Conservation (phyloP, 2,329 filamentous ascomycete species). For the Pseudocercospora ulei region DNA sequence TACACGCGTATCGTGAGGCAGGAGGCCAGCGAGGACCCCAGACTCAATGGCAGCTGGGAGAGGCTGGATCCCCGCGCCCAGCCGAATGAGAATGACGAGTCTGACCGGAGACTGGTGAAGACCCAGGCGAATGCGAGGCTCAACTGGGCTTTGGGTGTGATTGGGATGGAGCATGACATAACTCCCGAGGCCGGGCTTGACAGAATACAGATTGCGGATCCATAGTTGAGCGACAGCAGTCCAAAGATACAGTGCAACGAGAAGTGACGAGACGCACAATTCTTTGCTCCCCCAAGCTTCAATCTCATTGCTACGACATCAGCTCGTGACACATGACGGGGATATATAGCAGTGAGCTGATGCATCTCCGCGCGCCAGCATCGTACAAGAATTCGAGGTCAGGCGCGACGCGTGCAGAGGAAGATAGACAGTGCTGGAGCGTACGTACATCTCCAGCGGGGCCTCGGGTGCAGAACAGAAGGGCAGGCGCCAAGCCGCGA, state of each 20-base stretch:
- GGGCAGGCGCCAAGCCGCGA: neutral
- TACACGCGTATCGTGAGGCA: slow-evolving; percentile 46
- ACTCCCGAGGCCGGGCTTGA: too few species aligned
- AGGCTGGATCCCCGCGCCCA: slow-evolving; percentile 25
- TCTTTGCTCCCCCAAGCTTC: too few species aligned
- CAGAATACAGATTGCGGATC: slow-evolving; percentile 14
- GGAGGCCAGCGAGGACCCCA: slow-evolving; percentile 27
- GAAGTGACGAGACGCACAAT: too few species aligned
- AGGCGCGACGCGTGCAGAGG: neutral
- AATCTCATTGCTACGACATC: neutral
- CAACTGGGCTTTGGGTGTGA: slow-evolving; percentile 67
- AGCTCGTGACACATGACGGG: neutral
- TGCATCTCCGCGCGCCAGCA: neutral
- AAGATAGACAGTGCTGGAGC: neutral
- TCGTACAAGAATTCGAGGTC: neutral
- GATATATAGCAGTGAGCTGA: neutral
- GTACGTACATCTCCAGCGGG: neutral
- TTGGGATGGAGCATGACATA: slow-evolving; percentile 72
- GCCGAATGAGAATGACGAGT: slow-evolving; percentile 25
- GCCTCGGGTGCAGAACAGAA: neutral
- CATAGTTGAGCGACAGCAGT: neutral
- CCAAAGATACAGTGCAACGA: slow-evolving; percentile 2
- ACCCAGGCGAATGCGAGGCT: slow-evolving; percentile 55
- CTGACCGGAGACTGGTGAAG: slow-evolving; percentile 49
- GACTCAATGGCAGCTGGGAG: slow-evolving; percentile 31